phyloP scores from a whole-genome alignment of 768 basidiomycete genomes.

The Hebeloma cylindrosporum region DNA sequence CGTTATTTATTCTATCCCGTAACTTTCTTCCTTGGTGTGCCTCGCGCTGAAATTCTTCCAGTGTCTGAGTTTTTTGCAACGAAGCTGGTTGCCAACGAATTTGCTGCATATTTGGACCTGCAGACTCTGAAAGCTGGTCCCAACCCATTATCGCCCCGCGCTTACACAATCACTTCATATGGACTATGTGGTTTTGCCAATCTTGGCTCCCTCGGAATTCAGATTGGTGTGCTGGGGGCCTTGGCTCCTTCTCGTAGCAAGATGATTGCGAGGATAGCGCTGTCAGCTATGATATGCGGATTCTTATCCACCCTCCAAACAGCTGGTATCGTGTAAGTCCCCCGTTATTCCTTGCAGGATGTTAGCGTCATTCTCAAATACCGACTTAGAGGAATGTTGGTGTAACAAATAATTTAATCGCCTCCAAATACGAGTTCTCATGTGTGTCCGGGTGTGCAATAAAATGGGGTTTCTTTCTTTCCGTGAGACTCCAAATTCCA shows the following conservation, averaged over 20 bases:
- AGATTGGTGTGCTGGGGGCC: slow-evolving; percentile 52
- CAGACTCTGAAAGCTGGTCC: slow-evolving; percentile 43
- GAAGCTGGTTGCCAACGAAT: slow-evolving; percentile 88
- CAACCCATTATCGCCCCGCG: slow-evolving; percentile 57
- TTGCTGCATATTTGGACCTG: slow-evolving; percentile 70
- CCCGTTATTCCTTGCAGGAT: not conserved
- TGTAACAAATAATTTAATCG: slow-evolving; percentile 21
- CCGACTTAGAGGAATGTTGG: slow-evolving; percentile 20
- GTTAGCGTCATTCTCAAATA: not conserved
- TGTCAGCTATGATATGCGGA: slow-evolving; percentile 34
- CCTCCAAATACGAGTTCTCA: too few relatives aligned
- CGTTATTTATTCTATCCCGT: slow-evolving; percentile 90
- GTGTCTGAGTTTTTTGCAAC: slow-evolving; percentile 82
- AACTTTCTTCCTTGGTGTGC: slow-evolving; percentile 80
- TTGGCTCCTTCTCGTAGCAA: slow-evolving; percentile 56
- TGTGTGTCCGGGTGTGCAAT: too few relatives aligned
- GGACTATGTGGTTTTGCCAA: slow-evolving; percentile 93
- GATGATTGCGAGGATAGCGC: slow-evolving; percentile 56
- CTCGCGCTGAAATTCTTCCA: slow-evolving; percentile 74
- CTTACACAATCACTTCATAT: slow-evolving; percentile 82
- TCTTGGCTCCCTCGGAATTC: slow-evolving; percentile 82
- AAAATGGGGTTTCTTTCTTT: too few relatives aligned
- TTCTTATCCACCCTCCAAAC: slow-evolving; percentile 28
- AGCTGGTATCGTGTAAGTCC: slow-evolving; percentile 36
- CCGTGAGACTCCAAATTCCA: too few relatives aligned